These are phyloP conservation scores for Dothistroma pini DNA, from an alignment of 2,329 filamentous ascomycete species.

Conservation along the genomic window DNA sequence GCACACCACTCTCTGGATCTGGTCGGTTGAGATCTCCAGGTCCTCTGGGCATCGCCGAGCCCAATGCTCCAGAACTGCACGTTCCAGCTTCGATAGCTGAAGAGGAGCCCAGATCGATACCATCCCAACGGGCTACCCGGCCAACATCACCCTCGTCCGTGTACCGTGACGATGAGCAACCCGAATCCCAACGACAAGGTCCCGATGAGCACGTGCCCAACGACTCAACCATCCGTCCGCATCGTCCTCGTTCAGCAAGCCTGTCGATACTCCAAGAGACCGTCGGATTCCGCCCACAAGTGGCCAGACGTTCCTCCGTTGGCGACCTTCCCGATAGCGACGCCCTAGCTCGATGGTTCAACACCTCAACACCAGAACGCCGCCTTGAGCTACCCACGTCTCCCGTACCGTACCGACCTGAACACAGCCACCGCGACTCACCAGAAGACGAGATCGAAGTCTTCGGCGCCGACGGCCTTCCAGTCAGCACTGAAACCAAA, in stretches of 20 bases:
- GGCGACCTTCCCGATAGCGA: not conserved
- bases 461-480: slow-evolving; percentile 7
- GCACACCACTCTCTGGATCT: slow-evolving; percentile 10
- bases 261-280: slow-evolving; percentile 6
- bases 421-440: not conserved
- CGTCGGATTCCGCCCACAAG: not conserved
- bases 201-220: not conserved
- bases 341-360: slow-evolving; percentile 10
- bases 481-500: slow-evolving; percentile 1
- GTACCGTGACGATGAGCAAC: not conserved
- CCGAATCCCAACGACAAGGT: not conserved
- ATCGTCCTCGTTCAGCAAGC: slow-evolving; percentile 10
- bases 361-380: slow-evolving; percentile 8
- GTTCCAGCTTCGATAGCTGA: slow-evolving; percentile 16
- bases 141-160: slow-evolving; percentile 1
- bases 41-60: slow-evolving; percentile 10
- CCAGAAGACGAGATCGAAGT: slow-evolving; percentile 16
- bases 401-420: not conserved
- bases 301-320: slow-evolving; percentile 6
- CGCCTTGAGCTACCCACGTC: slow-evolving; percentile 7
- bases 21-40: slow-evolving; percentile 11
- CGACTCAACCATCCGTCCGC: not conserved
- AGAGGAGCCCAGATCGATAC: slow-evolving; percentile 7
- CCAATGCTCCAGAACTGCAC: slow-evolving; percentile 8
- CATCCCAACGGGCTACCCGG: slow-evolving; percentile 2